Evolutionary conservation across 2,329 filamentous ascomycete genomes (phyloP), one percentile per base, ranked within the genome.

Genomic region (Pseudopyricularia cyperi): DNA sequence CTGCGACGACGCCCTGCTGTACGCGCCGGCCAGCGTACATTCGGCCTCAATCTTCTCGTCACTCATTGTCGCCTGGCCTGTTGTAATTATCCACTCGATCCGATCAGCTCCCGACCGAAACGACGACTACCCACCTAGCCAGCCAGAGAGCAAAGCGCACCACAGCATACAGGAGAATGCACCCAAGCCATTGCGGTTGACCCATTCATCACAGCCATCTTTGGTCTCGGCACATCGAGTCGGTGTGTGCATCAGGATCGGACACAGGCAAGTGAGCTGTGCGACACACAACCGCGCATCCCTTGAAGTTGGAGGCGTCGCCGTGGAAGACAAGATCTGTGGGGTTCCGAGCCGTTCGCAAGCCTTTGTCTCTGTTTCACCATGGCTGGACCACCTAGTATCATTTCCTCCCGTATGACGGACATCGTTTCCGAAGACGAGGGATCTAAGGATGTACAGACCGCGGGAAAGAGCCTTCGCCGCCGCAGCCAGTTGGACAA

Each of bases 351-450:
- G 39, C 17, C 17, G 39, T 19, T 44, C 39, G 39, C 15, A 2
- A 24, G 39, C 39, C 22, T 30, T 9, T 44, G 3, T 44, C 39
- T 50, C 26, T 37, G 22, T 15, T 50, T 30, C 48, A 63, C 71
- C 42, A 62, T 67, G 44, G 64, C 71, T 54, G 74, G 77, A 32
- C 74, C 77, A 22, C 73, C 80, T 47, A 85, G 82, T 57, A 74
- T 85, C 53, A 83, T 87, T 51, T 87, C 84, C 28, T 86, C 83
- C 53, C 80, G 80, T 55, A 83, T 87, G 76, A 87, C 83, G 32
- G 79, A 82, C 55, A 77, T 81, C 54, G 73, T 69, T 26, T 79
- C 75, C 19, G 75, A 81, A 51, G 76, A 82, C 57, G 77, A 75
- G 19, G 71, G 68, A 44, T 69, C 72, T 15, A 61, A 61, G 37